Evolutionary conservation across 306 rosid genomes (phyloP).

Genomic region (Medicago truncatula): MtrunA17r5.0-ANR NC_053044.1:51593501-51594000

Average conservation of each 20-base stretch:
- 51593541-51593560: conserved; percentile 13
- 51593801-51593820: conserved; percentile 5
- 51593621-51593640: conserved; percentile 61
- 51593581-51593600: conserved; percentile 1
- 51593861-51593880: not conserved
- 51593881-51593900: not conserved
- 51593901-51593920: conserved; percentile 60
- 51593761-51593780: conserved; percentile 42
- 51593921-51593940: conserved; percentile 72
- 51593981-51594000: conserved; percentile 82
- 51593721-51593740: conserved; percentile 63
- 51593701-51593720: conserved; percentile 76
- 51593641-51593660: conserved; percentile 76
- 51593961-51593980: conserved; percentile 93
- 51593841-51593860: conserved; percentile 33
- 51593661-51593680: conserved; percentile 75
- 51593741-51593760: conserved; percentile 48
- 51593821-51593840: conserved; percentile 23
- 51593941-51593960: conserved; percentile 88
- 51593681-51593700: conserved; percentile 61
- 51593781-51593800: conserved; percentile 32
- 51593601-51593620: conserved; percentile 63
- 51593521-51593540: not conserved
- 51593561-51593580: conserved; percentile 25
- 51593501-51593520: conserved; percentile 17